Evolutionary conservation across 164 flowering plant species (phyloP).

Genomic region (Houttuynia cordata): DNA sequence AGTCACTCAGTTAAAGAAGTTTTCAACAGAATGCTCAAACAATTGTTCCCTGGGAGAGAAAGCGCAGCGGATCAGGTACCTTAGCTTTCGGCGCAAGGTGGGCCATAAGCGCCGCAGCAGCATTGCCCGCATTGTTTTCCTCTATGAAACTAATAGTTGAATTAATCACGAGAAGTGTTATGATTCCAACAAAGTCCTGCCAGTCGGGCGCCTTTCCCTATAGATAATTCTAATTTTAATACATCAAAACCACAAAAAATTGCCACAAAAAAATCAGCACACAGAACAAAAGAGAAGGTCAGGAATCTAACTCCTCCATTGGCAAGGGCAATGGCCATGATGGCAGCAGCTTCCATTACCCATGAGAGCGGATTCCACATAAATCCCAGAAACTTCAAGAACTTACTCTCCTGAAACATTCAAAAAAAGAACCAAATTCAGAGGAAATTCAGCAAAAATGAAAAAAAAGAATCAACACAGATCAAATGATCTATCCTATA

Average conservation of each 20-base stretch:
- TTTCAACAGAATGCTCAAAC: neutral
- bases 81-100: conserved; percentile 88
- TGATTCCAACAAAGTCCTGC: conserved; percentile 90
- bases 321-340: conserved; percentile 90
- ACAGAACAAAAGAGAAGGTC: neutral
- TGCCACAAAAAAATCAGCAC: neutral
- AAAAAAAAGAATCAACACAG: neutral
- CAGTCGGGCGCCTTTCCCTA: conserved; percentile 89
- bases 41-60: neutral
- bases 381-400: conserved; percentile 80
- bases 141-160: conserved; percentile 93
- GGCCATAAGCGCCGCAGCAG: conserved; percentile 95
- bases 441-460: neutral
- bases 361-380: conserved; percentile 97
- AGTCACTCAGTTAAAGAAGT: neutral
- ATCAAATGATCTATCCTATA: too few species aligned
- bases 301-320: conserved; percentile 76
- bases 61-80: conserved; percentile 19
- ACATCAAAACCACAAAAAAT: neutral
- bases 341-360: conserved; percentile 97
- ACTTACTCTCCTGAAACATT: conserved; percentile 60
- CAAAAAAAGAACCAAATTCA: neutral
- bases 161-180: conserved; percentile 63
- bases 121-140: conserved; percentile 94
- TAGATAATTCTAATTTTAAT: neutral